A percentile compares a stretch with the other conserved stretches of the same genome.
Evolutionary conservation across 768 basidiomycete species (phyloP).

Genomic region (Floccularia luteovirens): DNA sequence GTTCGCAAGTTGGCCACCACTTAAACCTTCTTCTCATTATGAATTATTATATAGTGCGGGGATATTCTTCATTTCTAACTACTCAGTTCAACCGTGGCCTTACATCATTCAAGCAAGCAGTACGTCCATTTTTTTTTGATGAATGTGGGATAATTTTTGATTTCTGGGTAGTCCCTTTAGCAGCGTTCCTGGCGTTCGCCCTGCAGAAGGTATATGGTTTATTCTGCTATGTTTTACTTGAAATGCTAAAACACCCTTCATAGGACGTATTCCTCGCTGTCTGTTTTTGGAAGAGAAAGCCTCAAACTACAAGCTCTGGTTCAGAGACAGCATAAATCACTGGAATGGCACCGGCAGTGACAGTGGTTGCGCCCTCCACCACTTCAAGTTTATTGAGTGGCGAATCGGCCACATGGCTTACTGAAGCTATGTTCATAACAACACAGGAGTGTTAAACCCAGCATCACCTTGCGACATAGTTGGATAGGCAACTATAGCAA

Average conservation of each 20-base stretch:
- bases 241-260: slow-evolving; percentile 1
- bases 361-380: neutral
- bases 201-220: slow-evolving; percentile 31
- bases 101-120: slow-evolving; percentile 45
- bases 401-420: too few relatives aligned
- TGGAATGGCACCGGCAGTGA: neutral
- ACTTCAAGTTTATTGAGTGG: too few relatives aligned
- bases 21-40: neutral
- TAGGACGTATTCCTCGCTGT: slow-evolving; percentile 33
- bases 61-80: slow-evolving; percentile 25
- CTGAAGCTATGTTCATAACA: too few relatives aligned
- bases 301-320: neutral
- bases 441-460: too few relatives aligned
- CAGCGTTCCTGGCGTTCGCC: slow-evolving; percentile 39
- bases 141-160: slow-evolving; percentile 3
- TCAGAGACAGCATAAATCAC: neutral
- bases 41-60: slow-evolving; percentile 19
- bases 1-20: slow-evolving; percentile 9
- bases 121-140: slow-evolving; percentile 19
- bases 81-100: slow-evolving; percentile 21
- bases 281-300: slow-evolving; percentile 18
- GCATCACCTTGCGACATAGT: neutral
- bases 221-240: neutral
- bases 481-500: neutral
- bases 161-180: slow-evolving; percentile 35